Evolutionary conservation across 2,329 filamentous ascomycete species (phyloP).

Genomic region (Trichoderma aggressivum): DNA sequence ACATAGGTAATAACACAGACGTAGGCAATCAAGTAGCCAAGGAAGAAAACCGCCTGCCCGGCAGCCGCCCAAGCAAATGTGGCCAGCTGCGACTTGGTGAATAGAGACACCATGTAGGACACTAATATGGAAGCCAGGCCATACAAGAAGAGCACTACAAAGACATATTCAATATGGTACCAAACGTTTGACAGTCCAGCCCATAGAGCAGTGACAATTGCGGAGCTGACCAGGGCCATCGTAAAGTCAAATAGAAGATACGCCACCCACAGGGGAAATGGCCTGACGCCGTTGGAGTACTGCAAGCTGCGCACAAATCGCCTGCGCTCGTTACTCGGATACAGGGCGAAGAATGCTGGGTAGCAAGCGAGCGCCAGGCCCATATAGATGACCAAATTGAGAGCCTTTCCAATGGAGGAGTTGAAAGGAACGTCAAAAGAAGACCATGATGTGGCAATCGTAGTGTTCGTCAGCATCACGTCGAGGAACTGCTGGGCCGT

Average conservation of each 20-base stretch:
- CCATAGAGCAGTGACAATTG: constrained; percentile 67
- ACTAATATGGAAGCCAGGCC: constrained; percentile 73
- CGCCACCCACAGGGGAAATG: constrained; percentile 78
- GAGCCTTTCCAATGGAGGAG: constrained; percentile 64
- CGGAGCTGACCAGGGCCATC: constrained; percentile 64
- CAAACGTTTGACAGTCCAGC: constrained; percentile 62
- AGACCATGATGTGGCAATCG: constrained; percentile 69
- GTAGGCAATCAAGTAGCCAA: constrained; percentile 70
- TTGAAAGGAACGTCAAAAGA: constrained; percentile 72
- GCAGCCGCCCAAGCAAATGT: constrained; percentile 82
- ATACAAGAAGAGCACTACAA: constrained; percentile 76
- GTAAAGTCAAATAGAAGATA: constrained; percentile 78
- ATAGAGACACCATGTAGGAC: constrained; percentile 78
- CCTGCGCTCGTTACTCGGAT: constrained; percentile 80
- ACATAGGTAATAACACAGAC: constrained; percentile 72
- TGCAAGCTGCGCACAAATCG: constrained; percentile 78
- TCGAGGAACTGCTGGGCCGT: constrained; percentile 64
- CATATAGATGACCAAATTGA: constrained; percentile 81
- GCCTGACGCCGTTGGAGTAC: constrained; percentile 86
- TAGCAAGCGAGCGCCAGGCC: constrained; percentile 73
- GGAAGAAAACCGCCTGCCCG: constrained; percentile 67
- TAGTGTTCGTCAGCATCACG: constrained; percentile 62
- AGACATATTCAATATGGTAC: constrained; percentile 78
- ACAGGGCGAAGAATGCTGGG: constrained; percentile 83
- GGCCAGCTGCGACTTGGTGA: constrained; percentile 73